Percentiles rank a stretch among this genome's conserved stretches.
Conservation (phyloP, 73 alveolate genomes). For the Paramecium primaurelia region DNA sequence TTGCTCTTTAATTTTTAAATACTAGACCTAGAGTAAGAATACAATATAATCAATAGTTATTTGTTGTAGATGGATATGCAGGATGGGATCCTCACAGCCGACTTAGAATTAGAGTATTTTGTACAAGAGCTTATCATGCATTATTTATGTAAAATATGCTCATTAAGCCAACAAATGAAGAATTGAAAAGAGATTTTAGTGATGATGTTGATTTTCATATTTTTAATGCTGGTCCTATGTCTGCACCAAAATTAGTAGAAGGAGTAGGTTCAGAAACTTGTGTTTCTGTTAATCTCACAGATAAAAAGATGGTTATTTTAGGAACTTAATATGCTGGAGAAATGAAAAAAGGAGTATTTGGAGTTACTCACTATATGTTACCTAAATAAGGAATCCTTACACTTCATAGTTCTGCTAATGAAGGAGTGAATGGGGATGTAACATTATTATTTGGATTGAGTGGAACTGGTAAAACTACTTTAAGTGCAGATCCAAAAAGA, state of each 20-base stretch:
- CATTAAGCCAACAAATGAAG: slow-evolving; percentile 83
- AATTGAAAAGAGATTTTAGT: slow-evolving; percentile 65
- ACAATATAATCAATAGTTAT: neutral
- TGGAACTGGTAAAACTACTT: slow-evolving; percentile 98
- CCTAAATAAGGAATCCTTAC: slow-evolving; percentile 87
- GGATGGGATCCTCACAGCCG: slow-evolving; percentile 94
- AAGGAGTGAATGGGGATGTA: slow-evolving; percentile 84
- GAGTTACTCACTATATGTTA: slow-evolving; percentile 88
- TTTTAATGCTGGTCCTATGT: slow-evolving; percentile 92
- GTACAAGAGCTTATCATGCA: slow-evolving; percentile 94
- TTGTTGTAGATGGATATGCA: slow-evolving; percentile 91
- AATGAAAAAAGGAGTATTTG: slow-evolving; percentile 95
- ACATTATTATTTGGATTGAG: slow-evolving; percentile 91
- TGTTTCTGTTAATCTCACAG: slow-evolving; percentile 79
- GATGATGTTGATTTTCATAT: slow-evolving; percentile 75
- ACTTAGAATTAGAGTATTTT: slow-evolving; percentile 76
- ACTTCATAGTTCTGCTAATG: slow-evolving; percentile 93
- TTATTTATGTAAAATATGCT: slow-evolving; percentile 96
- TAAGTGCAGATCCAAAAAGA: slow-evolving; percentile 92
- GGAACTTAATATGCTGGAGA: slow-evolving; percentile 97
- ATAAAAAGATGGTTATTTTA: slow-evolving; percentile 80
- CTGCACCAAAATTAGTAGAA: slow-evolving; percentile 78
- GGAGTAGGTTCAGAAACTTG: slow-evolving; percentile 88
- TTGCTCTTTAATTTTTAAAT: slow-evolving; percentile 75
- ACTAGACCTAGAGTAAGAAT: slow-evolving; percentile 65